phyloP scores from a whole-genome alignment of 192 early-diverging fungal genomes.

The Glomus cerebriforme region DNA sequence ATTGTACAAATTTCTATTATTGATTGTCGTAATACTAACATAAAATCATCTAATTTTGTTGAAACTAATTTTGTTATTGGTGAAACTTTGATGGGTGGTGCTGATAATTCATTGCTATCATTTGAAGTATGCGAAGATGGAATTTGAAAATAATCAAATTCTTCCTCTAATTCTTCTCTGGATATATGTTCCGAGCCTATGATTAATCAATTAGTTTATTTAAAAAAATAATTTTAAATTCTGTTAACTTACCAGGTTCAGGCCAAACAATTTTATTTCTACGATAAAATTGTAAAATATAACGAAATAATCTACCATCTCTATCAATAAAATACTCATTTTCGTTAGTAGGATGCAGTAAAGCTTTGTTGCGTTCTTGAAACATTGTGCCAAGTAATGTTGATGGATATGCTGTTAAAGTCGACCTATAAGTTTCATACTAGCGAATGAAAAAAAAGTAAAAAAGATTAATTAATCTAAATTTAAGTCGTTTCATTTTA shows the following conservation, averaged over 20 bases:
- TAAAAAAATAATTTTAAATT: not conserved
- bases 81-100: not conserved
- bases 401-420: conserved; percentile 12
- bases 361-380: conserved; percentile 9
- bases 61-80: not conserved
- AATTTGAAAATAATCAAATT: conserved; percentile 26
- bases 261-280: conserved; percentile 12
- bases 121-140: not conserved
- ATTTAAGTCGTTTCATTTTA: not conserved
- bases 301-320: conserved; percentile 14
- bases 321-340: conserved; percentile 25
- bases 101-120: not conserved
- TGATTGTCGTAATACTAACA: not conserved
- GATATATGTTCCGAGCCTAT: not conserved
- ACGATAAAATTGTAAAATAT: conserved; percentile 20
- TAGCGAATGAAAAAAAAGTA: not conserved
- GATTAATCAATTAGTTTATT: not conserved
- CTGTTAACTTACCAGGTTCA: not conserved
- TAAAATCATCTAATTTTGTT: not conserved
- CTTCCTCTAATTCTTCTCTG: conserved; percentile 9
- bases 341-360: not conserved
- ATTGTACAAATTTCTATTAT: not conserved
- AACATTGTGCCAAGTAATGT: conserved; percentile 17
- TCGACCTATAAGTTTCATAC: conserved; percentile 19
- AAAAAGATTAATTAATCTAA: not conserved